A percentile compares a stretch with the other conserved stretches of the same genome.
phyloP scores from a whole-genome alignment of 2,329 filamentous ascomycete genomes.

The Huntiella omanensis region DNA sequence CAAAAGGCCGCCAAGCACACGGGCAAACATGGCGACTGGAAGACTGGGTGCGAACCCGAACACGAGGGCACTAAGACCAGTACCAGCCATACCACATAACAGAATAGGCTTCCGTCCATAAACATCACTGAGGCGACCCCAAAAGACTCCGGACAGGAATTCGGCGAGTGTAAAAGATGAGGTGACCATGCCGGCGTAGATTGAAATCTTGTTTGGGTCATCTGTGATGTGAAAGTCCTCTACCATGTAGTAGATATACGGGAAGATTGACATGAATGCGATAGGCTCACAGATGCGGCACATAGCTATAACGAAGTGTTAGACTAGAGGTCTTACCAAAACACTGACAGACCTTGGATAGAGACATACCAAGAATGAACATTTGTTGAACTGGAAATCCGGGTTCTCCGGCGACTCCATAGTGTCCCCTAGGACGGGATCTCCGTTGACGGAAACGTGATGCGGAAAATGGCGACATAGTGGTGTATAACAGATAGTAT shows the following conservation, averaged over 20 bases:
- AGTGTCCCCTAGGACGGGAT: too few species aligned
- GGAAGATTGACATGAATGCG: constrained; percentile 98
- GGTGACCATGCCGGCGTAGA: constrained; percentile 91
- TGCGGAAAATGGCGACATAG: too few species aligned
- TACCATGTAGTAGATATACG: constrained; percentile 97
- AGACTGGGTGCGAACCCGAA: constrained; percentile 82
- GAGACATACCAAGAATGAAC: constrained; percentile 24
- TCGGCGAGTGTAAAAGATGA: constrained; percentile 93
- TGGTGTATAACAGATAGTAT: too few species aligned
- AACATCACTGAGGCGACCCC: constrained; percentile 81
- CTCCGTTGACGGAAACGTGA: too few species aligned
- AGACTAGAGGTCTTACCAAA: background rate
- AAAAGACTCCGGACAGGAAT: constrained; percentile 79
- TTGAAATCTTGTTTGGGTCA: constrained; percentile 60
- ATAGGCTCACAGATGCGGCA: constrained; percentile 97
- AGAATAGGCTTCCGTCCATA: constrained; percentile 87
- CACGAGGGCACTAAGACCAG: constrained; percentile 75
- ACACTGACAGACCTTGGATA: background rate
- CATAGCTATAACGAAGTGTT: constrained; percentile 37
- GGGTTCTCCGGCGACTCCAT: constrained; percentile 13
- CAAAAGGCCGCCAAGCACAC: constrained; percentile 73
- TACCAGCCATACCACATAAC: constrained; percentile 74
- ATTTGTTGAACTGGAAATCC: constrained; percentile 23
- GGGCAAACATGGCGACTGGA: constrained; percentile 64
- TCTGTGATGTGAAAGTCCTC: constrained; percentile 73